Evolutionary conservation across 2,329 filamentous ascomycete species (phyloP), one percentile per base, ranked within the genome.

Genomic region (Penicillium aurantiogriseum): DNA sequence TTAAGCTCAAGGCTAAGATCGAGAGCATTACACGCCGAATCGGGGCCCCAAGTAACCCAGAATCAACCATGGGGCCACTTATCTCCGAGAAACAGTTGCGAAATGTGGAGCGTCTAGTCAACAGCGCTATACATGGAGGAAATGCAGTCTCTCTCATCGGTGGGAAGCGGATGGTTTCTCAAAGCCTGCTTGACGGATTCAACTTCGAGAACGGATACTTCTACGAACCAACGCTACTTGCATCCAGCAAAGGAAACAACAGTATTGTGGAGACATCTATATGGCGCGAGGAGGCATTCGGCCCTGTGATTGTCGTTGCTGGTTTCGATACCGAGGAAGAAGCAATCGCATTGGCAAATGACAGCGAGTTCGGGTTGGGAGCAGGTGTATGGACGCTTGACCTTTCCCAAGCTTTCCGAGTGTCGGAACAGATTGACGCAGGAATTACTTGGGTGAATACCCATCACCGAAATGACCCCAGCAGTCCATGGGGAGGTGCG

Each of bases 391-490:
- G 80, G 80, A 81, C 80, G 1, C 74, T 77, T 31, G 78, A 83
- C 46, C 71, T 83, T 10, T 71, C 74, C 0, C 79, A 80, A 60
- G 79, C 77, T 4, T 79, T 79, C 59, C 72, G 79, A 1, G 76
- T 81, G 0, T 76, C 79, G 0, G 76, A 76, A 4, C 67, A 66
- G 17, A 80, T 83, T 15, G 78, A 82, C 17, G 76, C 80, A 1
- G 79, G 79, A 1, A 81, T 82, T 31, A 74, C 77, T 31, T 80
- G 68, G 76, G 71, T 75, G 17, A 82, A 79, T 60, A 79, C 75
- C 0, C 87, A 90, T 71, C 87, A 90, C 68, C 80, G 87, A 35
- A 90, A 90, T 63, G 88, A 90, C 63, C 87, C 88, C 86, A 86
- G 63, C 87, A 86, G 57, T 85, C 88, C 0, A 88, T 88, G 87